Evolutionary conservation across 345 rosid species (phyloP).

Genomic region (Eucalyptus guilfoylei): DNA sequence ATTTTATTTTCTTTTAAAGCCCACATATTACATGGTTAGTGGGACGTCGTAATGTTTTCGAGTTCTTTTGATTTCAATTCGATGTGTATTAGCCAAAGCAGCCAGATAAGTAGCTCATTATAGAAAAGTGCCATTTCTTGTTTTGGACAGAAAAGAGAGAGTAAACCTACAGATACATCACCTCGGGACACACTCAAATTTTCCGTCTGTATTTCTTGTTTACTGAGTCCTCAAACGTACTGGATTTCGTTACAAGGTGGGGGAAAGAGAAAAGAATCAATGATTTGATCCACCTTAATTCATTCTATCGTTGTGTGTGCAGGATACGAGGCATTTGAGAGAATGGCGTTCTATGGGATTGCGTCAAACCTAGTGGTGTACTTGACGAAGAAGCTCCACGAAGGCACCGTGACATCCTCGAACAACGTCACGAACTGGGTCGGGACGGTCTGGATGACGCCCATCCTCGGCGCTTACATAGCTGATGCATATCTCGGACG

Average conservation of each 20-base stretch:
- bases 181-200: not conserved
- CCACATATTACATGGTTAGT: too few species aligned
- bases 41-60: not conserved
- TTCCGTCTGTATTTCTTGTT: not conserved
- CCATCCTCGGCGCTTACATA: conserved; percentile 44
- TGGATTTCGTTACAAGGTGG: not conserved
- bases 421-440: conserved; percentile 59
- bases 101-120: not conserved
- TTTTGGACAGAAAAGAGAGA: not conserved
- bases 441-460: conserved; percentile 53
- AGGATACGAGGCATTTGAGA: conserved; percentile 64
- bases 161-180: not conserved
- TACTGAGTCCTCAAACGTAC: not conserved
- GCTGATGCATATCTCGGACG: conserved; percentile 62
- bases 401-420: conserved; percentile 50
- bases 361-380: conserved; percentile 46
- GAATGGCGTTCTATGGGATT: conserved; percentile 65
- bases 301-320: not conserved
- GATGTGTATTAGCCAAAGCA: not conserved
- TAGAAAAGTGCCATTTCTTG: not conserved
- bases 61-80: not conserved
- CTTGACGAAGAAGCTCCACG: conserved; percentile 28
- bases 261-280: not conserved
- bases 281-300: not conserved
- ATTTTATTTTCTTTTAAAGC: too few species aligned